phyloP scores from a whole-genome alignment of 2,329 filamentous ascomycete species.

The Aspergillus amoenus region DNA sequence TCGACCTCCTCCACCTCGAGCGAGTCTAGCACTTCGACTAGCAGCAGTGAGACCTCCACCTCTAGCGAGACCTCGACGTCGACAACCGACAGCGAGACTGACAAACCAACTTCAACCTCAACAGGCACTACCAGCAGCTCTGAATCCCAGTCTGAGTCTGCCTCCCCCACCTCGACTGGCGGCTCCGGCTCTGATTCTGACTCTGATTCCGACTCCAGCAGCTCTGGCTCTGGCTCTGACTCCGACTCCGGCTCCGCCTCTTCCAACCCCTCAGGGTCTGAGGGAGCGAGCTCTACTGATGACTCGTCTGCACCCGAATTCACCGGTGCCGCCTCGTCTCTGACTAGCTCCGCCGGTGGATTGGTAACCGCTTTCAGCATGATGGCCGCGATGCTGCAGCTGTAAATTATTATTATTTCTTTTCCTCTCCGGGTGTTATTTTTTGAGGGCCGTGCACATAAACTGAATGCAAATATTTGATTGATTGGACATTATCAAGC shows the following conservation, averaged over 20 bases:
- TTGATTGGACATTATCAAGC: background rate
- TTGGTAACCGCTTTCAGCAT: conserved; percentile 19
- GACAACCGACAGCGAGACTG: background rate
- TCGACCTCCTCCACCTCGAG: conserved; percentile 10
- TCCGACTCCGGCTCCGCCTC: conserved; percentile 10
- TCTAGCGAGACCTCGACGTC: background rate
- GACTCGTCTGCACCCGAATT: conserved; percentile 16
- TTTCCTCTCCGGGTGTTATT: background rate
- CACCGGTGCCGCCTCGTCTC: conserved; percentile 22
- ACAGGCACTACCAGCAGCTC: conserved; percentile 14
- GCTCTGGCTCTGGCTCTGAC: conserved; percentile 6
- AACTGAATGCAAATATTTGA: background rate
- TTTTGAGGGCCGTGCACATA: background rate
- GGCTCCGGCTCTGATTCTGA: background rate
- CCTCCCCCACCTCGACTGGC: conserved; percentile 16
- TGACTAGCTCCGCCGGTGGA: conserved; percentile 24
- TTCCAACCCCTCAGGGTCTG: conserved; percentile 18
- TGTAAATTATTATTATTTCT: conserved; percentile 19
- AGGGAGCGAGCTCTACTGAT: conserved; percentile 13
- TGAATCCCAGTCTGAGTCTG: conserved; percentile 12
- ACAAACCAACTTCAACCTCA: conserved; percentile 16
- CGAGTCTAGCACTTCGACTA: conserved; percentile 11
- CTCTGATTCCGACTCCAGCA: conserved; percentile 7
- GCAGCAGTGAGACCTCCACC: conserved; percentile 9
- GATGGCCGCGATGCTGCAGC: conserved; percentile 30